Percentiles rank a stretch among this genome's conserved stretches.
Evolutionary conservation across 345 rosid species (phyloP).

Genomic region (Euphorbia pulcherrima): DNA sequence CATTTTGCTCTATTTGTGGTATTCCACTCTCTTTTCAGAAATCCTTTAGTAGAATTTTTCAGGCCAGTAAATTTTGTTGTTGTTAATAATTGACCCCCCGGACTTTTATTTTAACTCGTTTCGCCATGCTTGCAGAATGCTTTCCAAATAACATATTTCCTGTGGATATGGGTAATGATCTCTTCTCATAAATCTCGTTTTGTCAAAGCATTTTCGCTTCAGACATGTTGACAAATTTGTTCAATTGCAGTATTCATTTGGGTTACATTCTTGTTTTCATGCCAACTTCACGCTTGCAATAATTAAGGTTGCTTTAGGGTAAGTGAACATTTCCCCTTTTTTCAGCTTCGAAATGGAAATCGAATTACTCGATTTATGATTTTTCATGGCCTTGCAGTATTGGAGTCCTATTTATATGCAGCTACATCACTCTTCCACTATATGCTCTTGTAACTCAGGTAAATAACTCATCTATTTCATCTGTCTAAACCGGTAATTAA

Average conservation of each 20-base stretch:
- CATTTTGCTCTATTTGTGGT: slow-evolving; percentile 97
- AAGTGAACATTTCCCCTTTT: slow-evolving; percentile 32
- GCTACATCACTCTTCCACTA: slow-evolving; percentile 90
- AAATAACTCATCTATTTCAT: background rate
- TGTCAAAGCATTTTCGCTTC: background rate
- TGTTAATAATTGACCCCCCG: too few relatives aligned
- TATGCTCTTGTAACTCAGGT: slow-evolving; percentile 97
- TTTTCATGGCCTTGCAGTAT: slow-evolving; percentile 64
- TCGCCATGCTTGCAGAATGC: slow-evolving; percentile 67
- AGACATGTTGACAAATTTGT: background rate
- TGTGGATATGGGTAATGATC: slow-evolving; percentile 82
- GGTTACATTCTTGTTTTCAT: slow-evolving; percentile 70
- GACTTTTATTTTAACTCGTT: background rate
- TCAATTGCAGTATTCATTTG: slow-evolving; percentile 63
- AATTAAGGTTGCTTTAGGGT: slow-evolving; percentile 64
- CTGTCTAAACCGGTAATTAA: background rate
- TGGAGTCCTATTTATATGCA: slow-evolving; percentile 59
- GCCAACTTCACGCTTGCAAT: slow-evolving; percentile 48
- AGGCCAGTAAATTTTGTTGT: too few relatives aligned
- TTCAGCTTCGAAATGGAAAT: too few relatives aligned
- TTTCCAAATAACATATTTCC: slow-evolving; percentile 91
- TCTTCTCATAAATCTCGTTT: slow-evolving; percentile 1
- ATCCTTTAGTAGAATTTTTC: too few relatives aligned
- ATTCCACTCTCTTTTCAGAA: slow-evolving; percentile 6
- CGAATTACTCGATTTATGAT: too few relatives aligned